These are phyloP conservation scores for Phytopythium delawarense DNA, from an alignment of 352 stramenopile species.

Conservation along the genomic window DNA sequence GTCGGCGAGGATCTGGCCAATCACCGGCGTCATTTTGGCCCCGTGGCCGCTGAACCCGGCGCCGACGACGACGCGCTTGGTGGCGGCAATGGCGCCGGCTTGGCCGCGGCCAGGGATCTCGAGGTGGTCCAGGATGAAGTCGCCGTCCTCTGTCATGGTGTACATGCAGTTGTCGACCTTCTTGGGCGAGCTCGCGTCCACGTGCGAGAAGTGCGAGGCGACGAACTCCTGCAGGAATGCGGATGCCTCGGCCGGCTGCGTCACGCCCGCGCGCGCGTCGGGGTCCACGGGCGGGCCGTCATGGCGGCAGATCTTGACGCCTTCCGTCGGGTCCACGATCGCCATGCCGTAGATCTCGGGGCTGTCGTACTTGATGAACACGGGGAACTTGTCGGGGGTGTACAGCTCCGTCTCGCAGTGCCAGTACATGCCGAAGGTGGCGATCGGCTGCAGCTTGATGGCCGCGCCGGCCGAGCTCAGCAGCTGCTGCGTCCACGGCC, in stretches of 20 bases:
- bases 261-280: conserved; percentile 30
- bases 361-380: conserved; percentile 63
- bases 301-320: conserved; percentile 78
- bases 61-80: conserved; percentile 54
- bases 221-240: conserved; percentile 33
- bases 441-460: conserved; percentile 52
- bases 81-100: not conserved
- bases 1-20: conserved; percentile 76
- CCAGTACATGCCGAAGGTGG: conserved; percentile 67
- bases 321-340: conserved; percentile 33
- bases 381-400: conserved; percentile 42
- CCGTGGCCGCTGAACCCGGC: conserved; percentile 81
- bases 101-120: not conserved
- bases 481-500: conserved; percentile 48
- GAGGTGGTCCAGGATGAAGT: conserved; percentile 76
- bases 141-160: conserved; percentile 69
- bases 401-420: conserved; percentile 42
- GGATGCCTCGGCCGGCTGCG: conserved; percentile 22
- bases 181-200: conserved; percentile 35
- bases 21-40: conserved; percentile 82
- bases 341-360: conserved; percentile 52
- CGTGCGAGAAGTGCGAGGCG: conserved; percentile 36
- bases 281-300: conserved; percentile 41
- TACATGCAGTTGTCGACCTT: conserved; percentile 78
- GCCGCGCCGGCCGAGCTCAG: conserved; percentile 17